Base-by-base conservation (phyloP, 2,329 filamentous ascomycete genomes). In the Cladophialophora immunda region DNA sequence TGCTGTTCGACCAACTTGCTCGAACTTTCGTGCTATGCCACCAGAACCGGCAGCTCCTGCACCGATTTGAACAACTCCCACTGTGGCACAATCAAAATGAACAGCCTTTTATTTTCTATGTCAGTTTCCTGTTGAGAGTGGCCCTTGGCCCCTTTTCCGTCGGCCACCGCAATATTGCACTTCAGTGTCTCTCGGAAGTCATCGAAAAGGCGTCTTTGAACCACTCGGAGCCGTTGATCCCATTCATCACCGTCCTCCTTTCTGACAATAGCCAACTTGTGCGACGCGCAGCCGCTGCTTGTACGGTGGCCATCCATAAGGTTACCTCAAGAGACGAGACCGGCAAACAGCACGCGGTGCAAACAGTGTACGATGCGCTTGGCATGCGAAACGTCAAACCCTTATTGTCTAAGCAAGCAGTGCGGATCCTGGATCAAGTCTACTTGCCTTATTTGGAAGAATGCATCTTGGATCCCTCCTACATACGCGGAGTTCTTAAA, bases 401-500 rank as follows among this genome's bases (percentile, higher is more conserved):
- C 5, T 27, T 70, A n/a, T 19, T 60, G 19, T n/a, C 63, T n/a
- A 19, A 56, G 8, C 64, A 68, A 15, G 58, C 58, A 1, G 81
- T 84, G 52, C 89, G 87, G 65, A 78, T 96, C 22, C 75, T 95
- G 0, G 84, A 87, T 22, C 83, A 87, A 22, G 83, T 91, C 41
- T 79, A 97, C n/a, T 77, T 92, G 22, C 92, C 92, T 0, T 87
- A 86, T 1, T 80, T 97, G 9, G 94, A 97, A 78, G 95, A 97
- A 78, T 96, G 90, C 74, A 85, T 94, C 3, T 86, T 97, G 71
- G 93, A 98, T 75, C 81, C 87, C 3, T 86, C 85, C 30, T 89
- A 95, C 68, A 84, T 97, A 53, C 81, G 85, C 29, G 86, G 86
- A 22, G 85, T 89, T 2, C 77, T 97, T 4, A 84, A 86, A 67